These are phyloP conservation scores for Prunus campanulata DNA, from an alignment of 306 rosid species.

Conservation along the genomic window DNA sequence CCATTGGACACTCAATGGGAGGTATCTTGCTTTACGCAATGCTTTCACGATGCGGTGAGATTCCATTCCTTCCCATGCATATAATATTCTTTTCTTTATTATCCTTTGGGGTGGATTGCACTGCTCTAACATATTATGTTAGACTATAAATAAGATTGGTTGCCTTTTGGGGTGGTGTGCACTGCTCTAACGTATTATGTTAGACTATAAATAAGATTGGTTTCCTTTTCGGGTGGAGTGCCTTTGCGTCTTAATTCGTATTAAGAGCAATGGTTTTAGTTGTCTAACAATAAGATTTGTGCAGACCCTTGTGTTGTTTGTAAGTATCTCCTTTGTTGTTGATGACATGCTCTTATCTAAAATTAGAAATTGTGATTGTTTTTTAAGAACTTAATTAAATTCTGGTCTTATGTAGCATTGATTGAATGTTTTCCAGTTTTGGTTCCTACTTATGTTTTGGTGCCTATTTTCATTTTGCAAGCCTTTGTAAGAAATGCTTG, in stretches of 20 bases:
- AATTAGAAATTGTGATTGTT: not conserved
- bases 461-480: not conserved
- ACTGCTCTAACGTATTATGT: not conserved
- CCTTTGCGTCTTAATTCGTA: not conserved
- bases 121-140: constrained; percentile 1
- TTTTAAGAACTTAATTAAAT: not conserved
- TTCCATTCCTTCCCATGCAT: constrained; percentile 20
- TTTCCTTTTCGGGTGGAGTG: too few species aligned
- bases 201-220: not conserved
- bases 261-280: not conserved
- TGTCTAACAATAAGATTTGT: not conserved
- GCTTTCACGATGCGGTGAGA: constrained; percentile 82
- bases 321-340: not conserved
- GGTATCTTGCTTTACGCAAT: constrained; percentile 89
- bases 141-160: not conserved
- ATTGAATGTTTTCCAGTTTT: not conserved
- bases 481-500: not conserved
- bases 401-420: not conserved
- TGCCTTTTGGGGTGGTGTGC: not conserved
- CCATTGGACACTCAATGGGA: constrained; percentile 99
- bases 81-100: constrained; percentile 7
- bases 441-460: not conserved
- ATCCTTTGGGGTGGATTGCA: not conserved
- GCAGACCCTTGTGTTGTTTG: not conserved
- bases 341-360: not conserved